A percentile compares a stretch with the other conserved stretches of the same genome.
Evolutionary conservation across 345 rosid species (phyloP).

Genomic region (Linum tenue): DNA sequence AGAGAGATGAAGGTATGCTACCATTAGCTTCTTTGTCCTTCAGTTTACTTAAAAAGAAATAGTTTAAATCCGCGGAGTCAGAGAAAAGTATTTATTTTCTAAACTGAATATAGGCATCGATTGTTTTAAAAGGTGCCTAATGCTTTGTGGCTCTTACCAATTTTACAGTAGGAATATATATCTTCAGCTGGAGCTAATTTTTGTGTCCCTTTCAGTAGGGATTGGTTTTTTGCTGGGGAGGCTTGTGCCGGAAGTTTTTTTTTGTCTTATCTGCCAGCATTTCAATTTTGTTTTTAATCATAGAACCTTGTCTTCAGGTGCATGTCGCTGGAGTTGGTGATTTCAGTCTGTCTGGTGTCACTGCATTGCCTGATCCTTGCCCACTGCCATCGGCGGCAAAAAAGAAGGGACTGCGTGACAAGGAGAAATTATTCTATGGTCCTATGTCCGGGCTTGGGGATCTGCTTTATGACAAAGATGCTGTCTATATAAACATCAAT

Average conservation of each 20-base stretch:
- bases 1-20: slow-evolving; percentile 66
- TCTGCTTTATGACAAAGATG: slow-evolving; percentile 90
- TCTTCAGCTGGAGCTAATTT: not conserved
- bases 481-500: slow-evolving; percentile 86
- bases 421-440: slow-evolving; percentile 84
- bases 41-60: not conserved
- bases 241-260: not conserved
- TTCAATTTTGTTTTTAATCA: not conserved
- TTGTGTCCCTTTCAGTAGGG: not conserved
- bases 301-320: slow-evolving; percentile 35
- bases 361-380: slow-evolving; percentile 83
- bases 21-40: not conserved
- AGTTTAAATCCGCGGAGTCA: not conserved
- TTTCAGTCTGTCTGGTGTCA: slow-evolving; percentile 64
- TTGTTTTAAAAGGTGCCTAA: too few relatives aligned
- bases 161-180: not conserved
- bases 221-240: not conserved
- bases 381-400: slow-evolving; percentile 90
- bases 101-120: not conserved
- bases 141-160: too few relatives aligned
- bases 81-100: not conserved
- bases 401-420: slow-evolving; percentile 81
- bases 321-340: slow-evolving; percentile 99
- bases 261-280: not conserved
- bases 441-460: slow-evolving; percentile 99